A percentile compares a stretch with the other conserved stretches of the same genome.
These are phyloP conservation scores for Raphanus raphanistrum DNA, from an alignment of 345 rosid genomes.

Conservation along the genomic window DNA sequence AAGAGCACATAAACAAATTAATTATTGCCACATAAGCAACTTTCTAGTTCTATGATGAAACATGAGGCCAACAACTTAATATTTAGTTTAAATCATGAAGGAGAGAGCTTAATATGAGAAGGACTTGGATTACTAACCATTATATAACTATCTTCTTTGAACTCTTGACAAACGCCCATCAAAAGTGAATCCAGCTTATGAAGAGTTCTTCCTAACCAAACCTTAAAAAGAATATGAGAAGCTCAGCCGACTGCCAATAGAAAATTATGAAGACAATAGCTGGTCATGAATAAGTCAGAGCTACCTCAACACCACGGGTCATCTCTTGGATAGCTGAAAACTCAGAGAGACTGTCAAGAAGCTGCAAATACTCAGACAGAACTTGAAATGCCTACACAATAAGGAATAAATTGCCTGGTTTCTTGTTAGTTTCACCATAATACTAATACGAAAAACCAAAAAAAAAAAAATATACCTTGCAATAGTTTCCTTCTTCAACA, in stretches of 20 bases:
- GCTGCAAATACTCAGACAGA: slow-evolving; percentile 91
- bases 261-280: slow-evolving; percentile 10
- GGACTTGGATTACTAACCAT: slow-evolving; percentile 58
- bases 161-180: slow-evolving; percentile 92
- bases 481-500: slow-evolving; percentile 87
- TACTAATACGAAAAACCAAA: not conserved
- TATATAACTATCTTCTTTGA: slow-evolving; percentile 80
- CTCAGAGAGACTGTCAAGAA: slow-evolving; percentile 84
- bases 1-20: slow-evolving; percentile 24
- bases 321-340: slow-evolving; percentile 88
- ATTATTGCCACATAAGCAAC: slow-evolving; percentile 22
- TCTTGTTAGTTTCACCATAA: slow-evolving; percentile 19
- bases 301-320: slow-evolving; percentile 97
- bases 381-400: slow-evolving; percentile 89
- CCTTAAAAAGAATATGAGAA: slow-evolving; percentile 49
- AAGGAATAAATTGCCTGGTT: slow-evolving; percentile 19
- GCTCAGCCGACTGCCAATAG: slow-evolving; percentile 19
- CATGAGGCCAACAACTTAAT: too few species aligned
- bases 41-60: not conserved
- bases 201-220: slow-evolving; percentile 97
- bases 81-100: not conserved
- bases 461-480: slow-evolving; percentile 68
- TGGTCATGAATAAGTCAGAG: slow-evolving; percentile 19
- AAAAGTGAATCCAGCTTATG: slow-evolving; percentile 92
- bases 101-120: slow-evolving; percentile 26